These are phyloP conservation scores for Phytopythium aichiense DNA, from an alignment of 352 stramenopile species.

Conservation along the genomic window DNA sequence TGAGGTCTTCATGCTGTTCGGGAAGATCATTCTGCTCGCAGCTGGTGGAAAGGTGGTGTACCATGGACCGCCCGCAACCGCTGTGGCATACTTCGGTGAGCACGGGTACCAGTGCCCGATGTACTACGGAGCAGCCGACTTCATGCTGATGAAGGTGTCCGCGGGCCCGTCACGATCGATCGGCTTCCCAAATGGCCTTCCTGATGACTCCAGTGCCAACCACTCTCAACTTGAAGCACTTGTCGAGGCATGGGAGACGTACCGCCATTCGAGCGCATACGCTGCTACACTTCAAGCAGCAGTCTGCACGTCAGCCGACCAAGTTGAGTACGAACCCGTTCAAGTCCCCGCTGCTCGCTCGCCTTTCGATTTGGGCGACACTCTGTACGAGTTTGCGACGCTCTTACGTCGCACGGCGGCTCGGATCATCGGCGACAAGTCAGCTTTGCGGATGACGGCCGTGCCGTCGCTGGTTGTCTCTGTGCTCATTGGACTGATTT, in stretches of 20 bases:
- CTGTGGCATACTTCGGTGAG: slow-evolving; percentile 25
- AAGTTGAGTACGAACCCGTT: not conserved
- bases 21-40: slow-evolving; percentile 31
- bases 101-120: slow-evolving; percentile 27
- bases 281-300: too few species aligned
- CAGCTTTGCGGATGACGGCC: slow-evolving; percentile 10
- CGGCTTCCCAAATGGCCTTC: not conserved
- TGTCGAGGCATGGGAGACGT: too few species aligned
- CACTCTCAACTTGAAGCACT: too few species aligned
- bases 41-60: slow-evolving; percentile 30
- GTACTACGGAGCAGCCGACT: slow-evolving; percentile 38
- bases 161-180: too few species aligned
- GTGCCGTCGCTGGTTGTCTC: slow-evolving; percentile 9
- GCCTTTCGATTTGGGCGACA: not conserved
- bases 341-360: not conserved
- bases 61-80: slow-evolving; percentile 21
- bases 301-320: not conserved
- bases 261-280: too few species aligned
- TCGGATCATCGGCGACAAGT: slow-evolving; percentile 1
- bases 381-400: slow-evolving; percentile 11
- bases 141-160: slow-evolving; percentile 14
- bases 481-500: slow-evolving; percentile 23
- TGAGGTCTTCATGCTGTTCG: slow-evolving; percentile 35
- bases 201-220: not conserved
- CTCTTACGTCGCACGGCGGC: slow-evolving; percentile 27